Percentiles rank a stretch among this genome's conserved stretches.
These are phyloP conservation scores for Melanomma pulvis-pyrius DNA, from an alignment of 495 filamentous ascomycete species.

Conservation along the genomic window DNA sequence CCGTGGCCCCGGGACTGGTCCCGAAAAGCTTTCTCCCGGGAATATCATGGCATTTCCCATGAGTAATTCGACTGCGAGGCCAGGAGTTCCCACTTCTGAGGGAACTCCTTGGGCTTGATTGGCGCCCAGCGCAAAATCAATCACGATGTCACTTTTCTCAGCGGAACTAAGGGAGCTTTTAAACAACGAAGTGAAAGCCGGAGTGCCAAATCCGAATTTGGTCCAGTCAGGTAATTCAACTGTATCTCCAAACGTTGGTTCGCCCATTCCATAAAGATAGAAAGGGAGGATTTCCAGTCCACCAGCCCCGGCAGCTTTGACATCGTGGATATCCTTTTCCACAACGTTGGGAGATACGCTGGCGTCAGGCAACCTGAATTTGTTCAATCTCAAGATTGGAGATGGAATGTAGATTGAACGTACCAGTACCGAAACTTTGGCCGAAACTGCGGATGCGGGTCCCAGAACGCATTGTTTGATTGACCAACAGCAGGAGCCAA, in stretches of 20 bases:
- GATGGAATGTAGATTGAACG: background rate
- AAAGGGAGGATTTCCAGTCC: constrained; percentile 51
- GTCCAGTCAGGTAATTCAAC: constrained; percentile 46
- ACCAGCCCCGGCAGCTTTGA: constrained; percentile 46
- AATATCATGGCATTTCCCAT: constrained; percentile 17
- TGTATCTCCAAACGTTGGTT: background rate
- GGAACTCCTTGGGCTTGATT: constrained; percentile 57
- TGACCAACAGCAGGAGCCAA: background rate
- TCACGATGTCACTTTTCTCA: constrained; percentile 47
- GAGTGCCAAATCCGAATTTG: constrained; percentile 53
- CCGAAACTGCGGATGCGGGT: constrained; percentile 4
- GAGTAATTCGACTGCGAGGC: constrained; percentile 14
- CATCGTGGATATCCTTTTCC: constrained; percentile 44
- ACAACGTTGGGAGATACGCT: constrained; percentile 44
- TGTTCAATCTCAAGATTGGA: background rate
- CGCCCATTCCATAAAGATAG: constrained; percentile 47
- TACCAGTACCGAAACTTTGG: constrained; percentile 24
- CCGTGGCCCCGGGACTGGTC: constrained; percentile 5
- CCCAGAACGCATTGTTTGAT: constrained; percentile 2
- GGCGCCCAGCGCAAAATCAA: constrained; percentile 56
- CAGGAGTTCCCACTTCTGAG: constrained; percentile 26
- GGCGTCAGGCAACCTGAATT: constrained; percentile 52
- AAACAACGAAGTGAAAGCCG: constrained; percentile 48
- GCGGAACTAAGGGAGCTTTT: constrained; percentile 45
- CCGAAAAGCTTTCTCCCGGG: constrained; percentile 5